Evolutionary conservation across 2,329 filamentous ascomycete species (phyloP), one percentile per base, ranked within the genome.

Genomic region (Trematosphaeria pertusa): DNA sequence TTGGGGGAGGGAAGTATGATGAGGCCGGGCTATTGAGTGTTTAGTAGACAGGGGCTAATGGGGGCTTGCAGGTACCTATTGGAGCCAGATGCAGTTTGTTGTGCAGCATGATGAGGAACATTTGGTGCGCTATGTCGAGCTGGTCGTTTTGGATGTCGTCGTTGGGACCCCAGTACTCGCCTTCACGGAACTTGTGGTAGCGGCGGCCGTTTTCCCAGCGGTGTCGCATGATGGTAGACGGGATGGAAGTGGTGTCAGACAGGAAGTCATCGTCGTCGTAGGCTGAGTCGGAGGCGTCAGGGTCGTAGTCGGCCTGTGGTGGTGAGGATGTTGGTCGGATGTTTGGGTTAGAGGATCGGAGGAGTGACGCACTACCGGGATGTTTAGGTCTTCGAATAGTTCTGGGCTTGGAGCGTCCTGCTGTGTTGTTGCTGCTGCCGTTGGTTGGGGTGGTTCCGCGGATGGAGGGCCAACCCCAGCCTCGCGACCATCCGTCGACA

Each of bases 181-280:
- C 64, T 33, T 67, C 61, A 8, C 61, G 56, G 30, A 60, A 67
- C 31, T 62, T 61, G 47, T 69, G 62, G 48, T 70, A 70, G 4
- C 65, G 55, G 3, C 67, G 65, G 10, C 67, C 67, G 54, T 70
- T 64, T 28, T 64, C 62, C 18, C 59, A 67, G 30, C 64, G 63
- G 37, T 67, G 59, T 20, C 47, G 54, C 52, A 58, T 57, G 38
- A 70, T 69, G 24, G 57, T 63, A 5, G 61, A 65, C 1, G 63
- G 52, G 14, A 69, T 62, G 4, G 64, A 65, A 5, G 64, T 67
- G n/a, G 63, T 66, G 40, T 67, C 63, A 46, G 56, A 64, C 12
- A 61, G 18, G 10, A 46, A 15, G 17, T 61, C 59, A 7, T 59
- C 54, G 19, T 65, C 56, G 14, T 55, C 57, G 39, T 59, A 61